phyloP scores from a whole-genome alignment of 2,329 filamentous ascomycete species.

The Cladosporium sp. region DNA sequence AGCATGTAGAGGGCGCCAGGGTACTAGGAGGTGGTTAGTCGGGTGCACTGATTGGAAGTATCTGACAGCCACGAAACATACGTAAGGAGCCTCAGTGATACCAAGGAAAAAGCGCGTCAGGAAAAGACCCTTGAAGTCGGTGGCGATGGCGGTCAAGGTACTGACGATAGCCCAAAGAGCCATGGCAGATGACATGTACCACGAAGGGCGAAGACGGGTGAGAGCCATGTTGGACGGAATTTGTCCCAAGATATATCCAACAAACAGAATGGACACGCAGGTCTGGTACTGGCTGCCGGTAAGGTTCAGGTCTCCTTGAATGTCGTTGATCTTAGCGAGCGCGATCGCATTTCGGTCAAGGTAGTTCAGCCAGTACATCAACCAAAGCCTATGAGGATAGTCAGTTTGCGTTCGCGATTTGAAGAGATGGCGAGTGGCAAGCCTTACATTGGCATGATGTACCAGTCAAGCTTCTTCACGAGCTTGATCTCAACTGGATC shows the following conservation, averaged over 20 bases:
- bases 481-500: conserved; percentile 28
- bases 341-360: conserved; percentile 19
- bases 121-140: conserved; percentile 35
- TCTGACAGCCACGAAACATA: too few species aligned
- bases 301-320: conserved; percentile 44
- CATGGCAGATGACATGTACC: conserved; percentile 32
- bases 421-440: background rate
- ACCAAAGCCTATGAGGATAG: background rate
- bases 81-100: conserved; percentile 43
- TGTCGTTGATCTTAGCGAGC: conserved; percentile 32
- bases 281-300: conserved; percentile 43
- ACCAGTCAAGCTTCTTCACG: conserved; percentile 29
- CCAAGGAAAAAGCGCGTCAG: conserved; percentile 38
- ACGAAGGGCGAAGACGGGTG: conserved; percentile 32
- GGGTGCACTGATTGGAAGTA: background rate
- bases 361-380: conserved; percentile 20
- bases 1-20: conserved; percentile 47
- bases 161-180: conserved; percentile 34
- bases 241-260: conserved; percentile 34
- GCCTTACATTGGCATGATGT: conserved; percentile 26
- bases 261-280: conserved; percentile 40
- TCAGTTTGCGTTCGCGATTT: background rate
- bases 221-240: conserved; percentile 35
- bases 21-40: conserved; percentile 31
- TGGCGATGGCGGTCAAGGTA: conserved; percentile 30